Evolutionary conservation across 306 rosid genomes (phyloP).

Genomic region (Glycine tomentella): DNA sequence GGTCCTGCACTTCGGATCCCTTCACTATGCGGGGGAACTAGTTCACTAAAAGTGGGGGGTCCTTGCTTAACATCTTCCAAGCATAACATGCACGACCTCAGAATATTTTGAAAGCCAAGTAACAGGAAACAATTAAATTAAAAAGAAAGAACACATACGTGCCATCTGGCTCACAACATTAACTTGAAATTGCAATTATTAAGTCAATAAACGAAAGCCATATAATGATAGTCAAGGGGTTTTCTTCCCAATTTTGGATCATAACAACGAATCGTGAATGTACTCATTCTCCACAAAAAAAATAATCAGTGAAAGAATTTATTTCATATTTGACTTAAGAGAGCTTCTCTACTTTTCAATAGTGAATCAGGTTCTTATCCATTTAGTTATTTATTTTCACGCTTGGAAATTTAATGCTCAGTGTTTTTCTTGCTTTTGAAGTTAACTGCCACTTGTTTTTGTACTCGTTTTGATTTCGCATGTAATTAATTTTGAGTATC

Average conservation of each 20-base stretch:
- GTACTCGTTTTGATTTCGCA: not conserved
- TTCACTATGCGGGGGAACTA: constrained; percentile 56
- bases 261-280: not conserved
- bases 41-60: constrained; percentile 53
- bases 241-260: constrained; percentile 2
- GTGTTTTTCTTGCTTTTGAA: constrained; percentile 40
- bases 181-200: not conserved
- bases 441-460: constrained; percentile 46
- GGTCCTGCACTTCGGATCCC: constrained; percentile 10
- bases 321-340: constrained; percentile 51
- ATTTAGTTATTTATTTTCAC: constrained; percentile 39
- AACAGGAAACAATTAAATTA: constrained; percentile 33
- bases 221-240: not conserved
- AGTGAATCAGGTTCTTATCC: constrained; percentile 70
- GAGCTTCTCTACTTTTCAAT: constrained; percentile 50
- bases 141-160: constrained; percentile 38
- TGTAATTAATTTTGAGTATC: constrained; percentile 25
- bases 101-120: constrained; percentile 56
- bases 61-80: constrained; percentile 51
- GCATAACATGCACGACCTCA: constrained; percentile 33
- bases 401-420: too few species aligned
- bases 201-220: constrained; percentile 40
- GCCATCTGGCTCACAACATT: constrained; percentile 46
- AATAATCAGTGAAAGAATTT: constrained; percentile 36
- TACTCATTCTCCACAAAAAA: not conserved